Conservation (phyloP, 2,329 filamentous ascomycete species). For the Arthroderma uncinatum region DNA sequence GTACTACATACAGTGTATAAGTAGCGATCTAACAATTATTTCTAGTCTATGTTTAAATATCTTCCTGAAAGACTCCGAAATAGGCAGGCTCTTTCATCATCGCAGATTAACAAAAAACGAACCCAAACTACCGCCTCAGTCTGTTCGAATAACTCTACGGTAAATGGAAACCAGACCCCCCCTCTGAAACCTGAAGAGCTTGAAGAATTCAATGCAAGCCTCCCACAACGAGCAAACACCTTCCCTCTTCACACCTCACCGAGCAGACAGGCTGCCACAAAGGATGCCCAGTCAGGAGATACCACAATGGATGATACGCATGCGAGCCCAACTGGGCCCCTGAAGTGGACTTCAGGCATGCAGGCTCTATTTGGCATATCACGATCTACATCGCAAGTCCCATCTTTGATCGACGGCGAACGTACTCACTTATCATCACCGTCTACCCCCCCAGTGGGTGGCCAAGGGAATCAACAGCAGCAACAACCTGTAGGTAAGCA, state of each 20-base stretch:
- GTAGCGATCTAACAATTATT: slow-evolving; percentile 9
- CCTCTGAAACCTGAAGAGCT: slow-evolving; percentile 15
- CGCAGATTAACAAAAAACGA: slow-evolving; percentile 40
- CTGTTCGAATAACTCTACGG: slow-evolving; percentile 7
- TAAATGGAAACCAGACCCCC: slow-evolving; percentile 15
- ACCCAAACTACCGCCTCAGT: slow-evolving; percentile 16
- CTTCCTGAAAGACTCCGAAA: slow-evolving; percentile 61
- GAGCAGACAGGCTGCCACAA: slow-evolving; percentile 7
- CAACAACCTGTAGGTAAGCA: slow-evolving; percentile 7
- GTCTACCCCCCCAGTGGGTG: slow-evolving; percentile 9
- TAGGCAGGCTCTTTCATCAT: slow-evolving; percentile 35
- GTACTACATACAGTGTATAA: too few species aligned
- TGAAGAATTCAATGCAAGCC: slow-evolving; percentile 11
- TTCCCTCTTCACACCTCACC: slow-evolving; percentile 27
- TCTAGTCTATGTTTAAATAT: slow-evolving; percentile 68
- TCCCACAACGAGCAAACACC: slow-evolving; percentile 30
- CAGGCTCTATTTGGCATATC: slow-evolving; percentile 3
- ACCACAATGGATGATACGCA: slow-evolving; percentile 25
- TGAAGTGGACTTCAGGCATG: not conserved
- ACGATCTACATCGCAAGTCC: slow-evolving; percentile 6
- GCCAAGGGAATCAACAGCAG: slow-evolving; percentile 14
- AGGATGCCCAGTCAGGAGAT: slow-evolving; percentile 16
- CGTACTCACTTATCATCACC: slow-evolving; percentile 10
- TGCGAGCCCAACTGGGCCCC: not conserved
- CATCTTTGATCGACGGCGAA: slow-evolving; percentile 9